Percentiles rank a stretch among this genome's conserved stretches.
These are phyloP conservation scores for Aureobasidium musti DNA, from an alignment of 2,329 filamentous ascomycete genomes.

Conservation along the genomic window DNA sequence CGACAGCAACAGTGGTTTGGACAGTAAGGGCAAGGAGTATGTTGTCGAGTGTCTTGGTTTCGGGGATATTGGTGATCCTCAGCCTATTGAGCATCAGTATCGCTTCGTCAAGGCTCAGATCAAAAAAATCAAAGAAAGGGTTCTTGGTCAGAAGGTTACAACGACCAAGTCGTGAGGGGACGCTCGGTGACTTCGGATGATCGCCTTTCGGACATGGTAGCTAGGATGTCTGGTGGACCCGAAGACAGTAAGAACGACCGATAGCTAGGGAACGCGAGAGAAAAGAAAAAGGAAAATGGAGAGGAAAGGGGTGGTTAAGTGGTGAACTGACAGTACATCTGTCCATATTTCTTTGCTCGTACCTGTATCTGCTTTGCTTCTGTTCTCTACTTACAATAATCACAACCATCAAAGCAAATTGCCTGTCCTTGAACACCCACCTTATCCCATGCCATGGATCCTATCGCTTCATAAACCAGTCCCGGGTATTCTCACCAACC, in stretches of 20 bases:
- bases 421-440: not conserved
- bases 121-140: not conserved
- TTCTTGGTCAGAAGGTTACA: not conserved
- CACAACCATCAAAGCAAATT: not conserved
- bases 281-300: not conserved
- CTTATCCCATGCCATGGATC: not conserved
- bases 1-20: not conserved
- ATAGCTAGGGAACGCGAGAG: not conserved
- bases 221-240: no score
- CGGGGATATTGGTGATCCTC: not conserved
- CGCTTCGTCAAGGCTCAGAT: constrained; percentile 8
- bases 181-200: not conserved
- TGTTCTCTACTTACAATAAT: constrained; percentile 7
- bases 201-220: not conserved
- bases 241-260: no score
- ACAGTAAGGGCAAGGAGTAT: not conserved
- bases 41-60: not conserved
- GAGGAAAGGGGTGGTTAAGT: not conserved
- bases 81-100: constrained; percentile 1
- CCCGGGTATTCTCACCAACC: constrained; percentile 2
- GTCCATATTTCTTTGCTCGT: constrained; percentile 1
- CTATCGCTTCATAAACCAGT: not conserved
- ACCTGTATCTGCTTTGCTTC: not conserved
- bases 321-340: not conserved
- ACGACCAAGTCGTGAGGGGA: not conserved